Percentiles rank a stretch among this genome's conserved stretches.
Evolutionary conservation across 2,329 filamentous ascomycete genomes (phyloP).

Genomic region (Fusarium sterilihyphosum): DNA sequence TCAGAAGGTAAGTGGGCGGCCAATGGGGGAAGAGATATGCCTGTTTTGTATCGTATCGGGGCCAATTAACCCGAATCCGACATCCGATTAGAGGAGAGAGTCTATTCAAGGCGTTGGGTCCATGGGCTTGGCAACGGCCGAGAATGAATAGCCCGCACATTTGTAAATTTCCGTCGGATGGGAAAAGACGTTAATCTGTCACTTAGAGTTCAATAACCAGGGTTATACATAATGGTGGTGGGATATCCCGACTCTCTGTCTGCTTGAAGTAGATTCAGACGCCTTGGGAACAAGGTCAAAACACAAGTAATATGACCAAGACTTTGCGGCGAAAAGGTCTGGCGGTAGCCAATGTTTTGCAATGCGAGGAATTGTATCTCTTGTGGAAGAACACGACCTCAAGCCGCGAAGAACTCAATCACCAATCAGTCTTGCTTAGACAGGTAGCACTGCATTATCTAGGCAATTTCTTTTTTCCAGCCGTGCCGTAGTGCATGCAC

Average conservation of each 20-base stretch:
- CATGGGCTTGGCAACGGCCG: neutral
- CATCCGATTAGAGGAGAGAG: neutral
- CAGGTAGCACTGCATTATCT: accelerated
- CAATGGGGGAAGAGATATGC: neutral
- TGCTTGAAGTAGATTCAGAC: no score
- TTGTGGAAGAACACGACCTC: no score
- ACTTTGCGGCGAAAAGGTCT: no score
- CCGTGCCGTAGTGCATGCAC: neutral
- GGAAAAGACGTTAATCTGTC: no score
- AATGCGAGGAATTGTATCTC: neutral
- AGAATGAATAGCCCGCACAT: neutral
- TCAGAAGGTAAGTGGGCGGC: neutral
- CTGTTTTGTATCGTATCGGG: neutral
- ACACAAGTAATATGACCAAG: neutral
- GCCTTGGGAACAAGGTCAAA: no score
- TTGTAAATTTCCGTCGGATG: no score
- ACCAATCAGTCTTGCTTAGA: neutral
- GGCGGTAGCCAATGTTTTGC: no score
- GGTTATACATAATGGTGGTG: accelerated
- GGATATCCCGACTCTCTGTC: neutral
- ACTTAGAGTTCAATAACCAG: neutral
- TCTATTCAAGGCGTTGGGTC: neutral
- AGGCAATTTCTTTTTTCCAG: neutral
- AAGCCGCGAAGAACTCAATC: neutral
- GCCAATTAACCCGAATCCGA: neutral